Percentiles rank a stretch among this genome's conserved stretches.
Conservation (phyloP, 768 basidiomycete genomes). For the Boletus huronensis region DNA sequence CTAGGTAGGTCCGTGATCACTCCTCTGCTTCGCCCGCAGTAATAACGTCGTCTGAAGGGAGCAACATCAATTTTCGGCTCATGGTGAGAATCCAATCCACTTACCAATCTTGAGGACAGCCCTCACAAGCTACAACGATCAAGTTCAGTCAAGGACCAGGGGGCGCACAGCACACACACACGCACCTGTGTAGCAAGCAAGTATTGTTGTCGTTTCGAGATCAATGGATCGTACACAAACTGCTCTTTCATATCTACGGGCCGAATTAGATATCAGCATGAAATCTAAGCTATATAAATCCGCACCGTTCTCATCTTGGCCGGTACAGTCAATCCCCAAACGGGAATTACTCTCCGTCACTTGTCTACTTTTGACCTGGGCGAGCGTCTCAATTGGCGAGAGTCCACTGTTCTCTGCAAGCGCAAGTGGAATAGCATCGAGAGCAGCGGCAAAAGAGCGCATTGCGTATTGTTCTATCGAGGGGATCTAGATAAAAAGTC, state of each 20-base stretch:
- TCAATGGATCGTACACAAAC: constrained; percentile 94
- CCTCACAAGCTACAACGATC: constrained; percentile 58
- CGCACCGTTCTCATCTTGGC: constrained; percentile 81
- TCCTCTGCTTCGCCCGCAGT: constrained; percentile 67
- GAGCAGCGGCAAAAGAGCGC: constrained; percentile 95
- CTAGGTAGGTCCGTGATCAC: constrained; percentile 34
- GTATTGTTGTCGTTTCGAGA: constrained; percentile 97
- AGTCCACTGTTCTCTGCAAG: constrained; percentile 97
- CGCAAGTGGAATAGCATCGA: constrained; percentile 94
- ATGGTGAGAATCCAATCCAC: constrained; percentile 19
- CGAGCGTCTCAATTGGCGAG: constrained; percentile 94
- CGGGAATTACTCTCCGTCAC: constrained; percentile 79
- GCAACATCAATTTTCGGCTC: background rate
- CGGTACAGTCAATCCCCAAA: constrained; percentile 91
- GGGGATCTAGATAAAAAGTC: constrained; percentile 58
- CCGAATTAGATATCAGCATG: background rate
- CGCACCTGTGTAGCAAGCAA: constrained; percentile 91
- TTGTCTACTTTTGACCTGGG: constrained; percentile 92
- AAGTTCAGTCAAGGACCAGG: constrained; percentile 1
- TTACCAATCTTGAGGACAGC: constrained; percentile 86
- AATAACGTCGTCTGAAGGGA: constrained; percentile 69
- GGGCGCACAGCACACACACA: constrained; percentile 14
- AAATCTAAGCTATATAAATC: constrained; percentile 1
- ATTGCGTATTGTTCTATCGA: constrained; percentile 99
- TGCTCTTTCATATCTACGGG: constrained; percentile 92